A percentile compares a stretch with the other conserved stretches of the same genome.
Evolutionary conservation across 345 rosid species (phyloP).

Genomic region (Limnanthes douglasii): DNA sequence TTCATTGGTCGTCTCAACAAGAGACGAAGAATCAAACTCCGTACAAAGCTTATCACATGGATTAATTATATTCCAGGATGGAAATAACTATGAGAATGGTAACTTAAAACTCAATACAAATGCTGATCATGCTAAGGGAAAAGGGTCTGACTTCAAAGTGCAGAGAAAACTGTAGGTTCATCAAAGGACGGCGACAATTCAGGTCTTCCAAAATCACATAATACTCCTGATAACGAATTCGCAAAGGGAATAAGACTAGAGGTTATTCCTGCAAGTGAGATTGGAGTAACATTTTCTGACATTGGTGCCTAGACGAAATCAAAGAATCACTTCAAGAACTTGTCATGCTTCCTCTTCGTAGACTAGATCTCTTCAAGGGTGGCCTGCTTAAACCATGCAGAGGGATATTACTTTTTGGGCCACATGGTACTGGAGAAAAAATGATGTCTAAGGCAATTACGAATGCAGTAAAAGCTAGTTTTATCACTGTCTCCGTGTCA

Average conservation of each 20-base stretch:
- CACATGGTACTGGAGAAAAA: neutral
- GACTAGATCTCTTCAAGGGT: neutral
- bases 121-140: too few relatives aligned
- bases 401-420: neutral
- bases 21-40: too few relatives aligned
- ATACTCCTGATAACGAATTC: constrained; percentile 5
- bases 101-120: too few relatives aligned
- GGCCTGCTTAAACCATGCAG: neutral
- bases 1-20: too few relatives aligned
- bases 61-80: constrained; percentile 17
- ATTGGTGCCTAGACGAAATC: neutral
- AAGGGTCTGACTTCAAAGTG: constrained; percentile 19
- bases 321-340: neutral
- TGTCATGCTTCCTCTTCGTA: neutral
- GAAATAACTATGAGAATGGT: too few relatives aligned
- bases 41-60: constrained; percentile 29
- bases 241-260: neutral
- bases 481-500: neutral
- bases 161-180: neutral
- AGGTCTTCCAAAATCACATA: constrained; percentile 33
- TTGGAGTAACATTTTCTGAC: neutral
- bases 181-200: constrained; percentile 43
- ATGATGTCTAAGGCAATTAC: neutral
- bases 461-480: neutral
- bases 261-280: neutral